Evolutionary conservation across 2,329 filamentous ascomycete genomes (phyloP).

Genomic region (Penicillium sp.): DNA sequence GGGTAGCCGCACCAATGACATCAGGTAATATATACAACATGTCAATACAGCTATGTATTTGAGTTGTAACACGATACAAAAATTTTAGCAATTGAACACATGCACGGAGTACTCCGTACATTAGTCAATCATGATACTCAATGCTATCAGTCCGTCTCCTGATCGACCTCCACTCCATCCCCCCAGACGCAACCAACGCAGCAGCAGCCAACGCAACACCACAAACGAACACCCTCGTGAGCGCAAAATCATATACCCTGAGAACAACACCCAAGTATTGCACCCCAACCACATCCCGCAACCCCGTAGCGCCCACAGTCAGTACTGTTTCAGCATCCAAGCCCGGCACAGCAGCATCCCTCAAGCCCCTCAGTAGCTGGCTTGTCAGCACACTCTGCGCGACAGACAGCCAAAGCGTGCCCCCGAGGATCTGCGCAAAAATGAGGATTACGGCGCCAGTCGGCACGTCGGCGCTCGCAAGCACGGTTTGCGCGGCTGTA

Average conservation of each 20-base stretch:
- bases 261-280: not conserved
- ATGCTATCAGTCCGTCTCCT: constrained; percentile 12
- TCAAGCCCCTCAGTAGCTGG: constrained; percentile 25
- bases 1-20: too few relatives aligned
- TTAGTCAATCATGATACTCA: too few relatives aligned
- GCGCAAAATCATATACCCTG: not conserved
- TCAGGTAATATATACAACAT: too few relatives aligned
- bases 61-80: too few relatives aligned
- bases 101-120: too few relatives aligned
- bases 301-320: constrained; percentile 31
- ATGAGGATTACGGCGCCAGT: constrained; percentile 31
- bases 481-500: constrained; percentile 30
- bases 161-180: constrained; percentile 39
- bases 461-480: constrained; percentile 28
- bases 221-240: not conserved
- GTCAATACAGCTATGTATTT: too few relatives aligned
- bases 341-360: constrained; percentile 20
- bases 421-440: constrained; percentile 35
- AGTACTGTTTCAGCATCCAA: constrained; percentile 27
- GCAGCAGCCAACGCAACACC: constrained; percentile 31
- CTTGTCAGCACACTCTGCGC: constrained; percentile 31
- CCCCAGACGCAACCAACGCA: constrained; percentile 29
- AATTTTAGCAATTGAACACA: too few relatives aligned
- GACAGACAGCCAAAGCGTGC: constrained; percentile 34
- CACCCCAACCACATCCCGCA: not conserved